Evolutionary conservation across 202 grass and related monocot species (phyloP).

Genomic region (Dendrocalamus latiflorus): DNA sequence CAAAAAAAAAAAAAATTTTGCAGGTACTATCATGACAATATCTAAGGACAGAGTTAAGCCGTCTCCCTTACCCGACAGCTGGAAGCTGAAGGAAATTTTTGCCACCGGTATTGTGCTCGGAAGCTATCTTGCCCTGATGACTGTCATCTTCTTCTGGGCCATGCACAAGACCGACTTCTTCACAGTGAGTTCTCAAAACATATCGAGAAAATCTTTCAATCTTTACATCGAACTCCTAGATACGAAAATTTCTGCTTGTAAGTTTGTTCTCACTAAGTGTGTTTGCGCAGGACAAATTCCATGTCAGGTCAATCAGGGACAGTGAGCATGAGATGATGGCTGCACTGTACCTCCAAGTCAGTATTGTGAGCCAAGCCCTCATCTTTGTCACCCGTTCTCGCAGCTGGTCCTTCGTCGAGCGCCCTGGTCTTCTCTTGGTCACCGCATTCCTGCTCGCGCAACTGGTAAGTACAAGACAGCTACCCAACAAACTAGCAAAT

Average conservation of each 20-base stretch:
- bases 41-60: constrained; percentile 97
- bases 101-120: constrained; percentile 84
- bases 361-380: constrained; percentile 92
- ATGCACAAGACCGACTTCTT: constrained; percentile 94
- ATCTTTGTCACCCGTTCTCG: constrained; percentile 94
- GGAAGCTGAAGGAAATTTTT: constrained; percentile 97
- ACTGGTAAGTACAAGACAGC: too few relatives aligned
- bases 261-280: constrained; percentile 4
- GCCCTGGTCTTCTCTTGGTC: constrained; percentile 73
- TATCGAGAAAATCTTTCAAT: background rate
- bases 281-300: constrained; percentile 67
- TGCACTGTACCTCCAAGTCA: constrained; percentile 95
- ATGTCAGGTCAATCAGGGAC: constrained; percentile 55
- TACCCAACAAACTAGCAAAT: too few relatives aligned
- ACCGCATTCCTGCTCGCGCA: too few relatives aligned
- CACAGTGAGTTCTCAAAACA: constrained; percentile 37
- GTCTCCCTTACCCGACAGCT: constrained; percentile 89
- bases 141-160: too few relatives aligned
- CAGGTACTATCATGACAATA: constrained; percentile 99
- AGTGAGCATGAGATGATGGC: constrained; percentile 71
- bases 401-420: constrained; percentile 77
- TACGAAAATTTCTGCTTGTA: background rate
- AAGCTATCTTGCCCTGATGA: constrained; percentile 90
- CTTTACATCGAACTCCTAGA: background rate
- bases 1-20: background rate